phyloP scores from a whole-genome alignment of 2,329 filamentous ascomycete genomes.

The Amauroascus verrucosus region DNA sequence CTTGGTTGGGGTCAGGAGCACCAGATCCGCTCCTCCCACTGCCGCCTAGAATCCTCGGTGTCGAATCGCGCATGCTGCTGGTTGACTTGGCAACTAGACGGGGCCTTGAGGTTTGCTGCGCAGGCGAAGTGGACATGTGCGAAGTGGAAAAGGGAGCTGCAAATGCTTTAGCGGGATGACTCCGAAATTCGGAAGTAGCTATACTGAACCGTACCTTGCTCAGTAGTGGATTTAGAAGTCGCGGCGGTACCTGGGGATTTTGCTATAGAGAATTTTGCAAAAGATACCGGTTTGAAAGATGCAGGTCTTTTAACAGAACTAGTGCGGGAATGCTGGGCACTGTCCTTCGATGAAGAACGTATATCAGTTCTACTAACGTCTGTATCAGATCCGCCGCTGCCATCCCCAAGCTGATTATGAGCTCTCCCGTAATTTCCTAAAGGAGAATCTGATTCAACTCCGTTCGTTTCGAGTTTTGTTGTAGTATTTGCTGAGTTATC shows the following conservation, averaged over 20 bases:
- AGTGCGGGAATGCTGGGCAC: constrained; percentile 38
- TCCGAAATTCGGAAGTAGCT: not conserved
- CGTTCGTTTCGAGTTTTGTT: constrained; percentile 29
- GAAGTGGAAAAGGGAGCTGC: constrained; percentile 30
- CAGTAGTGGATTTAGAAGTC: constrained; percentile 39
- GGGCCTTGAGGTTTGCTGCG: constrained; percentile 42
- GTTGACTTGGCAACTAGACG: constrained; percentile 55
- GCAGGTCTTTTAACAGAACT: constrained; percentile 50
- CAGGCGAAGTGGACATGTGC: constrained; percentile 29
- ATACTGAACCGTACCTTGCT: constrained; percentile 41
- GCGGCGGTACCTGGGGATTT: constrained; percentile 49
- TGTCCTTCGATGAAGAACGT: constrained; percentile 34
- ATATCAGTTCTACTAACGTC: constrained; percentile 49
- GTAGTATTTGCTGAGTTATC: constrained; percentile 18
- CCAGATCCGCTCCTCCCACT: constrained; percentile 37
- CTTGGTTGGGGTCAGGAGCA: constrained; percentile 56
- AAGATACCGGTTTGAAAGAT: constrained; percentile 55
- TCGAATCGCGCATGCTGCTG: constrained; percentile 41
- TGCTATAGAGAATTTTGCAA: constrained; percentile 55
- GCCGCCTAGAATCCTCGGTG: constrained; percentile 40
- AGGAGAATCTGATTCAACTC: constrained; percentile 29
- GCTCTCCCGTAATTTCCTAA: constrained; percentile 32
- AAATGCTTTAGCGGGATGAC: not conserved
- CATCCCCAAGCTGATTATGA: constrained; percentile 29
- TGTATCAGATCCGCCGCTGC: constrained; percentile 50